Conservation (phyloP, 1,284 basidiomycete genomes). For the Leccinum pachyderme region DNA sequence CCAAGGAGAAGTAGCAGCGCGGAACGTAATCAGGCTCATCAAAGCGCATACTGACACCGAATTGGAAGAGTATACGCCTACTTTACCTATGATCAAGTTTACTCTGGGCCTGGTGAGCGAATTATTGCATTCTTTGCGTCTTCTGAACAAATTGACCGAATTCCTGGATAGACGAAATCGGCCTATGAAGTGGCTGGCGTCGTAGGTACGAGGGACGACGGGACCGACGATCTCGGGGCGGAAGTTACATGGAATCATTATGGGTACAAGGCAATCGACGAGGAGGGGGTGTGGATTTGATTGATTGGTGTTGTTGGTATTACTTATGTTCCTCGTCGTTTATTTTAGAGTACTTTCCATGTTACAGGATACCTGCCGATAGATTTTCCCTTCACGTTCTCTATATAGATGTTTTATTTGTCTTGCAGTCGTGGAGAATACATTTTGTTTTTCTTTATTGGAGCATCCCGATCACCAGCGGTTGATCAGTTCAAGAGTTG, state of each 20-base stretch:
- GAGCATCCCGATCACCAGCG: background rate
- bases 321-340: background rate
- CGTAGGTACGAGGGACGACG: constrained; percentile 43
- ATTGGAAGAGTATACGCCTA: constrained; percentile 53
- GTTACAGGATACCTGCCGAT: background rate
- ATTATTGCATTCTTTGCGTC: background rate
- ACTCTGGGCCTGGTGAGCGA: constrained; percentile 48
- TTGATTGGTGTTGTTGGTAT: background rate
- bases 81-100: constrained; percentile 60
- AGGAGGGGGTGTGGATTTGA: constrained; percentile 29
- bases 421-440: background rate
- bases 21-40: constrained; percentile 49
- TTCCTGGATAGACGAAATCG: constrained; percentile 31
- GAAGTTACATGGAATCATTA: constrained; percentile 40
- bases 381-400: background rate
- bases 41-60: constrained; percentile 20
- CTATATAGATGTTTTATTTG: background rate
- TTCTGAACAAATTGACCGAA: background rate
- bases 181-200: constrained; percentile 43
- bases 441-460: background rate
- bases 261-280: constrained; percentile 27
- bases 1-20: constrained; percentile 51
- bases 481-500: background rate
- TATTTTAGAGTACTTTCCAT: background rate
- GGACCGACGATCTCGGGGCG: constrained; percentile 47